A percentile compares a stretch with the other conserved stretches of the same genome.
Conservation (phyloP, 2,329 filamentous ascomycete species). For the Pseudogymnoascus sp. region DNA sequence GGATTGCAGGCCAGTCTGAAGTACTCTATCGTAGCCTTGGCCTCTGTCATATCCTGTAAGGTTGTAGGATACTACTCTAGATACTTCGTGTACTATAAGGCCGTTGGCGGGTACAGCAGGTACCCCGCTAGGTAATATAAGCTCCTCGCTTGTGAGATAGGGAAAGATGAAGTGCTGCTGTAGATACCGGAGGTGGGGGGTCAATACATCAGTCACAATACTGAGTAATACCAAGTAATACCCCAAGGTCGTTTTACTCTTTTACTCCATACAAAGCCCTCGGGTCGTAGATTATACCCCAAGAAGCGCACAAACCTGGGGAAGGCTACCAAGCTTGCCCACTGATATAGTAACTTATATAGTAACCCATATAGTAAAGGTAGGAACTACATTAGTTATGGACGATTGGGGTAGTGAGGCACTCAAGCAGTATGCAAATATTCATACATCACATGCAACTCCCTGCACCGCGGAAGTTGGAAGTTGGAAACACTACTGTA, state of each 20-base stretch:
- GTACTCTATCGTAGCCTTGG: neutral
- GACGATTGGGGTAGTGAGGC: neutral
- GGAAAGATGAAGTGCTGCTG: neutral
- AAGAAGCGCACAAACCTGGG: neutral
- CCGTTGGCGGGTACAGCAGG: neutral
- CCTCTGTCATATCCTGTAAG: neutral
- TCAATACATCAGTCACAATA: constrained; percentile 5
- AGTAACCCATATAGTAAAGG: neutral
- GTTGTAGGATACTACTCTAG: neutral
- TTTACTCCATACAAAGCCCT: neutral
- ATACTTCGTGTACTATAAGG: neutral
- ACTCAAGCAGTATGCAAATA: neutral
- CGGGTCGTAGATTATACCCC: neutral
- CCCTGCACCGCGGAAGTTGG: neutral
- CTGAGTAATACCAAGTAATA: neutral
- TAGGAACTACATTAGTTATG: neutral
- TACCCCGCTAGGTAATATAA: constrained; percentile 7
- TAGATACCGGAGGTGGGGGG: constrained; percentile 1
- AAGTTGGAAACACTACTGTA: neutral
- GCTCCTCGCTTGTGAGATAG: constrained; percentile 7
- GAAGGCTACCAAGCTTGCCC: neutral
- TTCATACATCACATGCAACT: neutral
- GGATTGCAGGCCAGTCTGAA: neutral
- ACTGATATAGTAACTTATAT: neutral
- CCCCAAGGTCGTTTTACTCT: no score